Conservation (phyloP, 1,284 basidiomycete genomes). For the Cutaneotrichosporon cavernicola region DNA sequence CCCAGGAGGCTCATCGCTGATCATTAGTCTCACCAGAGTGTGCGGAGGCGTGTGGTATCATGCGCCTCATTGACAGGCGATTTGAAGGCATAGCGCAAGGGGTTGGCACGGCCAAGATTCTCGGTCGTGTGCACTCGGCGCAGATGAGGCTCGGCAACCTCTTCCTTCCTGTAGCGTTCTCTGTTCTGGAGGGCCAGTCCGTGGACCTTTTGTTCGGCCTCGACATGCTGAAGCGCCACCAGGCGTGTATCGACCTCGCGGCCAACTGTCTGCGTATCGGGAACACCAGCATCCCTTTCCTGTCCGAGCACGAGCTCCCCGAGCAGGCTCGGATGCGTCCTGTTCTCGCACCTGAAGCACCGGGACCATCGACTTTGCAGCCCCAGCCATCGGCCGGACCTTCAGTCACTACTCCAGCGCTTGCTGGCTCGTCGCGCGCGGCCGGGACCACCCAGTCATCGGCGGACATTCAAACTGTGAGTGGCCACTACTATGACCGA, state of each 20-base stretch:
- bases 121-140: conserved; percentile 90
- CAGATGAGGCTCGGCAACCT: conserved; percentile 85
- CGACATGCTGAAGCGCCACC: conserved; percentile 97
- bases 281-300: conserved; percentile 78
- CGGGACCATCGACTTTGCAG: neutral
- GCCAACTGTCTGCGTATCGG: conserved; percentile 86
- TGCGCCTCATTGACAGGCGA: conserved; percentile 85
- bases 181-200: conserved; percentile 89
- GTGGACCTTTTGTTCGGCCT: conserved; percentile 93
- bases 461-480: conserved; percentile 35
- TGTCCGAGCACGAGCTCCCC: conserved; percentile 91
- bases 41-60: conserved; percentile 89
- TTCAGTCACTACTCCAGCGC: neutral
- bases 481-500: neutral
- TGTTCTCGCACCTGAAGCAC: neutral
- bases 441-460: conserved; percentile 3
- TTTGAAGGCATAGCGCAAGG: conserved; percentile 91
- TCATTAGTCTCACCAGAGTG: conserved; percentile 84
- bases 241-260: conserved; percentile 89
- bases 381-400: neutral
- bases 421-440: neutral
- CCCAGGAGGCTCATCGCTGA: neutral
- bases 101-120: conserved; percentile 90
- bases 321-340: conserved; percentile 59
- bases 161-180: conserved; percentile 85